phyloP scores from a whole-genome alignment of 331 rosid genomes.

The Phaseolus coccineus region DNA sequence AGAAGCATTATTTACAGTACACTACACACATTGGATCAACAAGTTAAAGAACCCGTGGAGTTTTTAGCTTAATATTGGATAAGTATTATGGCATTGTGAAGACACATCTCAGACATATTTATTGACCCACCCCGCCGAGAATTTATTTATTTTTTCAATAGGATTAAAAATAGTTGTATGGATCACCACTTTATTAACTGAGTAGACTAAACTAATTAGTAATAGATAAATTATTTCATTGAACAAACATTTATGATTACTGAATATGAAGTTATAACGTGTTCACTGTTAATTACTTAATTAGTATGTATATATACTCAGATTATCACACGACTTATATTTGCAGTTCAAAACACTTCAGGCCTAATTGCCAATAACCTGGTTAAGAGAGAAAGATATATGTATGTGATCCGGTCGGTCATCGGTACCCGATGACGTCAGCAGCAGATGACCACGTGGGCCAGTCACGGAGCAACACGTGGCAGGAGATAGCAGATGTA shows the following conservation, averaged over 20 bases:
- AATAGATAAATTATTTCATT: background rate
- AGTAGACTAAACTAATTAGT: conserved; percentile 1
- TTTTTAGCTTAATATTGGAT: conserved; percentile 40
- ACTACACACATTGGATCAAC: conserved; percentile 68
- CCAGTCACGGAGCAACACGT: too few relatives aligned
- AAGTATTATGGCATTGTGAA: conserved; percentile 24
- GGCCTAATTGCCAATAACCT: background rate
- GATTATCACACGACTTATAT: background rate
- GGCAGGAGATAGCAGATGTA: too few relatives aligned
- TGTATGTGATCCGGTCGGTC: too few relatives aligned
- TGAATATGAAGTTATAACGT: background rate
- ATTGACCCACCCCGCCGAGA: conserved; percentile 8
- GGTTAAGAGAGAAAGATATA: background rate
- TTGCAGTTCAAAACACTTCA: background rate
- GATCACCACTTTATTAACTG: background rate
- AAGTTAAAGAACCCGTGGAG: conserved; percentile 62
- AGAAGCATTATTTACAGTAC: conserved; percentile 66
- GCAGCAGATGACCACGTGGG: too few relatives aligned
- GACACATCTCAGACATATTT: conserved; percentile 27
- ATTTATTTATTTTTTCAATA: background rate
- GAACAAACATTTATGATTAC: background rate
- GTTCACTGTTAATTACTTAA: background rate
- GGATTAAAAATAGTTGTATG: background rate
- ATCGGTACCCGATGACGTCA: too few relatives aligned
- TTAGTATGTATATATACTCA: background rate